These are phyloP conservation scores for Lenzites betulinus DNA, from an alignment of 768 basidiomycete genomes.

Conservation along the genomic window DNA sequence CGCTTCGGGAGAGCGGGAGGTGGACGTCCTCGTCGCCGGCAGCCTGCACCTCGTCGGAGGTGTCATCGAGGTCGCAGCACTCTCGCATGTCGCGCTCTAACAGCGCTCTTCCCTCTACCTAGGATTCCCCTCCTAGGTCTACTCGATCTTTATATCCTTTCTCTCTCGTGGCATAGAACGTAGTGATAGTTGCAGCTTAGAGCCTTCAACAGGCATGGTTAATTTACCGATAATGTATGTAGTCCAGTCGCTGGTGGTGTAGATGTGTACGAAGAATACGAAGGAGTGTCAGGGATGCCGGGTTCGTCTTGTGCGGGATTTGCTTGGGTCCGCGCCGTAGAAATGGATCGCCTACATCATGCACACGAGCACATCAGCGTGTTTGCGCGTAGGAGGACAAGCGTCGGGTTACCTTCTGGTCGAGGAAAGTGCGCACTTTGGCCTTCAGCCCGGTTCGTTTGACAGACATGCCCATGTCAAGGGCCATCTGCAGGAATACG, in stretches of 20 bases:
- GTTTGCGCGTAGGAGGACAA: not conserved
- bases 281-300: slow-evolving; percentile 16
- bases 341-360: slow-evolving; percentile 60
- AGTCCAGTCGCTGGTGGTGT: not conserved
- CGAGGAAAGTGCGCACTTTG: slow-evolving; percentile 53
- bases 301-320: slow-evolving; percentile 27
- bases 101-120: not conserved
- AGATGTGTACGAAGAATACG: not conserved
- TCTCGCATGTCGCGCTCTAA: slow-evolving; percentile 70
- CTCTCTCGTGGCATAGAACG: not conserved
- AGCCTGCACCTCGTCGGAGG: slow-evolving; percentile 95
- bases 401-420: slow-evolving; percentile 47
- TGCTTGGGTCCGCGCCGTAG: slow-evolving; percentile 42
- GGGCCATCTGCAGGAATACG: slow-evolving; percentile 48
- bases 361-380: no score
- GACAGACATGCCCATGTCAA: slow-evolving; percentile 27
- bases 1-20: slow-evolving; percentile 28
- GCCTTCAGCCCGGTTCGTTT: slow-evolving; percentile 35
- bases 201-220: slow-evolving; percentile 41
- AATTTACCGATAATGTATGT: slow-evolving; percentile 18
- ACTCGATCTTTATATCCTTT: not conserved
- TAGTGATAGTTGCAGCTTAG: slow-evolving; percentile 15
- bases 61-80: slow-evolving; percentile 84
- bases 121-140: not conserved
- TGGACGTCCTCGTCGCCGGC: slow-evolving; percentile 83